Evolutionary conservation across 164 flowering plant genomes (phyloP).

Genomic region (Annona squamosa): DNA sequence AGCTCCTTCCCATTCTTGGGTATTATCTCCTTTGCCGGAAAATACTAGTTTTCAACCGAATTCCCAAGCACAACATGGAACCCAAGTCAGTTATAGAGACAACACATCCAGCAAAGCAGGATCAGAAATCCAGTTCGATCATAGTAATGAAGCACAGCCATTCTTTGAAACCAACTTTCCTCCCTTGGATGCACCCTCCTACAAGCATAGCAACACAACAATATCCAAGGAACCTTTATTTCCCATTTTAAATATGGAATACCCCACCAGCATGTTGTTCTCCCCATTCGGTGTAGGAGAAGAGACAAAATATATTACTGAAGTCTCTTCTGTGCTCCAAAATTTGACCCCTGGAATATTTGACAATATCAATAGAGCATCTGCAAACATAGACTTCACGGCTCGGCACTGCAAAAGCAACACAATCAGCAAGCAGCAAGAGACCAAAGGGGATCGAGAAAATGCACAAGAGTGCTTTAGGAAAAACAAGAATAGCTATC

Average conservation of each 20-base stretch:
- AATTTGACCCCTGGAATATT: constrained; percentile 26
- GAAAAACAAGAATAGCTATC: constrained; percentile 17
- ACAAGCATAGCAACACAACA: constrained; percentile 23
- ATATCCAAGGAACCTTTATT: constrained; percentile 22
- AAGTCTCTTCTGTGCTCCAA: constrained; percentile 36
- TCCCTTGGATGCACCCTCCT: constrained; percentile 31
- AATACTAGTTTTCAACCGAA: constrained; percentile 22
- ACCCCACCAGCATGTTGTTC: constrained; percentile 27
- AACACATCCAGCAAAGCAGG: constrained; percentile 35
- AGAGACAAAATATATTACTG: constrained; percentile 25
- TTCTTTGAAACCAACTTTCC: constrained; percentile 19
- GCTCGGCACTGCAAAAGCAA: constrained; percentile 27
- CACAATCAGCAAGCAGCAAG: constrained; percentile 24
- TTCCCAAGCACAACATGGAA: constrained; percentile 17
- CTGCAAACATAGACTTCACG: constrained; percentile 32
- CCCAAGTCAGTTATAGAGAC: constrained; percentile 44
- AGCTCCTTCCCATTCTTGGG: constrained; percentile 78
- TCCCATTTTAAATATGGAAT: constrained; percentile 27
- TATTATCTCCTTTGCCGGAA: constrained; percentile 37
- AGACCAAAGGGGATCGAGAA: constrained; percentile 26
- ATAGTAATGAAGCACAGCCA: constrained; percentile 25
- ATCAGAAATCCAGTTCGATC: constrained; percentile 27
- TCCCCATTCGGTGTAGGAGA: constrained; percentile 36
- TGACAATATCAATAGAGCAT: constrained; percentile 20
- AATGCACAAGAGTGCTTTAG: constrained; percentile 26